phyloP scores from a whole-genome alignment of 1,139 yeast genomes.

The Nematodospora anomalae region DNA sequence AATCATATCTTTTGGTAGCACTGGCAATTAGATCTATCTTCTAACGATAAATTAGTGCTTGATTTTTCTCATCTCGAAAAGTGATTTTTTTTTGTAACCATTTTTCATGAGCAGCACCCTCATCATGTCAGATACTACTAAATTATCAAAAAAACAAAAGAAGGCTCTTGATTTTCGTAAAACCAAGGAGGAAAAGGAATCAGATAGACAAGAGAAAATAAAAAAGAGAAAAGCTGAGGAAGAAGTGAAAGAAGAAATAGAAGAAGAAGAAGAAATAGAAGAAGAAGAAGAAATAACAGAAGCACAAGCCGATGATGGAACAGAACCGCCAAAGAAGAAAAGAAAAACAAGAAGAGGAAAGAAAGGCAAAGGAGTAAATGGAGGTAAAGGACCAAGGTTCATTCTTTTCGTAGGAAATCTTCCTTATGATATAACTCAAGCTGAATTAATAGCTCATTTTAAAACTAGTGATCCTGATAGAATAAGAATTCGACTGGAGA shows the following conservation, averaged over 20 bases:
- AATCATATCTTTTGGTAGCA: no score
- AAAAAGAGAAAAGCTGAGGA: conserved; percentile 15
- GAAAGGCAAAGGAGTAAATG: conserved; percentile 57
- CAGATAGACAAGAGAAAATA: conserved; percentile 21
- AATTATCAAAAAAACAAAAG: conserved; percentile 72
- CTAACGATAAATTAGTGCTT: no score
- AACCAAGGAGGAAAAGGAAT: conserved; percentile 24
- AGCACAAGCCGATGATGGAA: conserved; percentile 18
- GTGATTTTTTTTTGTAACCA: conserved; percentile 1
- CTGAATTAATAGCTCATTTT: conserved; percentile 72
- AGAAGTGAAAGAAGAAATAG: conserved; percentile 15
- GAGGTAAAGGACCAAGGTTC: conserved; percentile 65
- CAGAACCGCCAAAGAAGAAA: conserved; percentile 51
- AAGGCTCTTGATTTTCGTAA: conserved; percentile 74
- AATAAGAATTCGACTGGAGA: conserved; percentile 74
- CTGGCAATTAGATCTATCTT: no score
- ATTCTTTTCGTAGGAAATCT: conserved; percentile 90
- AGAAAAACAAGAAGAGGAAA: conserved; percentile 78
- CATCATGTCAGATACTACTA: conserved; percentile 25
- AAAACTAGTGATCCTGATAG: conserved; percentile 69
- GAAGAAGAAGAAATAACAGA: conserved; percentile 16
- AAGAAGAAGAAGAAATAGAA: conserved; percentile 17
- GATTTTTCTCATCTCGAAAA: no score
- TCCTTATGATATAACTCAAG: conserved; percentile 67
- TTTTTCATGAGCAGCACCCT: no score